These are phyloP conservation scores for Phytophthora crassamura DNA, from an alignment of 352 stramenopile genomes.

Conservation along the genomic window DNA sequence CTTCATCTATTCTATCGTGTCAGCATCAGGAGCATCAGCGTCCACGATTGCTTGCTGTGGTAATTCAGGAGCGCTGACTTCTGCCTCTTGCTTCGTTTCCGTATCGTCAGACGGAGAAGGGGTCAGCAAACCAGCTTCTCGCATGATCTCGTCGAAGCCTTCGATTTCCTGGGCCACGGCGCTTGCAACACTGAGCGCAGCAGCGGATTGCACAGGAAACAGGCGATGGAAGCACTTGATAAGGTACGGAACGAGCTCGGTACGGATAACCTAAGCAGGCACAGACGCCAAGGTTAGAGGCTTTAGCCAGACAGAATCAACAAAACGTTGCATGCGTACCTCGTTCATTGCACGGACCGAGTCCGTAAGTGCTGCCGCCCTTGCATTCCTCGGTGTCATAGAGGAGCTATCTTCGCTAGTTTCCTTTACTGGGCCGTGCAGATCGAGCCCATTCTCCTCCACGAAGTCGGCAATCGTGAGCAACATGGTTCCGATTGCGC, in stretches of 20 bases:
- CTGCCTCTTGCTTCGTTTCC: constrained; percentile 32
- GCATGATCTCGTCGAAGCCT: constrained; percentile 56
- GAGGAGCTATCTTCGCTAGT: constrained; percentile 12
- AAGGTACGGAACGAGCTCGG: constrained; percentile 70
- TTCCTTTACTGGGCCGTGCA: constrained; percentile 22
- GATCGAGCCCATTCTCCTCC: constrained; percentile 53
- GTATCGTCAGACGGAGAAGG: background rate
- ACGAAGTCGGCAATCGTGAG: constrained; percentile 64
- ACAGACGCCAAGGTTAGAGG: constrained; percentile 10
- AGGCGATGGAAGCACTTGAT: constrained; percentile 79
- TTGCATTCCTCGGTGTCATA: constrained; percentile 25
- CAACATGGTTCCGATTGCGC: constrained; percentile 54
- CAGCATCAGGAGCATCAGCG: background rate
- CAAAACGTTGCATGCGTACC: constrained; percentile 31
- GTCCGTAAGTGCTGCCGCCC: constrained; percentile 38
- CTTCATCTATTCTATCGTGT: constrained; percentile 16
- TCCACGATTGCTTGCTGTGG: background rate
- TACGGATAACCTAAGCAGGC: constrained; percentile 50
- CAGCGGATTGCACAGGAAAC: constrained; percentile 49
- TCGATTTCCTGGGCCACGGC: constrained; percentile 35
- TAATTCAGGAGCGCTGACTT: constrained; percentile 31
- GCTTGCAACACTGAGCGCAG: constrained; percentile 25
- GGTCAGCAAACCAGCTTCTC: constrained; percentile 44
- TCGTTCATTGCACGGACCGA: constrained; percentile 64
- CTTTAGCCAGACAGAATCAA: background rate